Evolutionary conservation across 495 filamentous ascomycete species (phyloP).

Genomic region (Xylaria intraflava): DNA sequence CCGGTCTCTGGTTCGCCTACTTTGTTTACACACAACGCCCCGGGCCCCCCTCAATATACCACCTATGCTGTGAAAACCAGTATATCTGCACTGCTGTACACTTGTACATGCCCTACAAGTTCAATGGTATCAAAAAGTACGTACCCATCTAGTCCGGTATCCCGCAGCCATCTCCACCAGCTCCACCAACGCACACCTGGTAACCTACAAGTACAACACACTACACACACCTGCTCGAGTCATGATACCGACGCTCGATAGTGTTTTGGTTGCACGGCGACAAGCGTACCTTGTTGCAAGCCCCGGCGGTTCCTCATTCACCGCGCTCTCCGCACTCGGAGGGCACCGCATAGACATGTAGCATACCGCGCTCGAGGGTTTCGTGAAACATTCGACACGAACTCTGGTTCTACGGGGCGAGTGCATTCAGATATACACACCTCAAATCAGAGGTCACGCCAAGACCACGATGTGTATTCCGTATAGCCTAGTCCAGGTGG

Average conservation of each 20-base stretch:
- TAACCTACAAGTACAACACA: no score
- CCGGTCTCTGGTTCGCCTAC: no score
- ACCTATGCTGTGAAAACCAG: no score
- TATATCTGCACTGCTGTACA: not conserved
- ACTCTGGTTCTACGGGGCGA: constrained; percentile 5
- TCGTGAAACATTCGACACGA: constrained; percentile 9
- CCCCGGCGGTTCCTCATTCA: not conserved
- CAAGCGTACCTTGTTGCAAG: not conserved
- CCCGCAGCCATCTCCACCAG: no score
- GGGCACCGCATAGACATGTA: constrained; percentile 1
- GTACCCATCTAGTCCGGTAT: no score
- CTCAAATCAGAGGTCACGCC: no score
- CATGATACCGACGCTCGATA: not conserved
- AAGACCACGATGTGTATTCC: not conserved
- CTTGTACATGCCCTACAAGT: not conserved
- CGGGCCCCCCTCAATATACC: no score
- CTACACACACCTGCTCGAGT: not conserved
- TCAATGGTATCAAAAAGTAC: no score
- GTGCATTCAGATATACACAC: no score
- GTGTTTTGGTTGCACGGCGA: not conserved
- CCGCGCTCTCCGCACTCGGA: constrained; percentile 5
- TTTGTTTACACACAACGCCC: no score
- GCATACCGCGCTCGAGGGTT: not conserved
- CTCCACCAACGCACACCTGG: no score
- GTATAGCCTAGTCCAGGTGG: not conserved